Evolutionary conservation across 139 green algal species (phyloP), one percentile per base, ranked within the genome.

Genomic region (Deuterostichococcus epilithicus): DNA sequence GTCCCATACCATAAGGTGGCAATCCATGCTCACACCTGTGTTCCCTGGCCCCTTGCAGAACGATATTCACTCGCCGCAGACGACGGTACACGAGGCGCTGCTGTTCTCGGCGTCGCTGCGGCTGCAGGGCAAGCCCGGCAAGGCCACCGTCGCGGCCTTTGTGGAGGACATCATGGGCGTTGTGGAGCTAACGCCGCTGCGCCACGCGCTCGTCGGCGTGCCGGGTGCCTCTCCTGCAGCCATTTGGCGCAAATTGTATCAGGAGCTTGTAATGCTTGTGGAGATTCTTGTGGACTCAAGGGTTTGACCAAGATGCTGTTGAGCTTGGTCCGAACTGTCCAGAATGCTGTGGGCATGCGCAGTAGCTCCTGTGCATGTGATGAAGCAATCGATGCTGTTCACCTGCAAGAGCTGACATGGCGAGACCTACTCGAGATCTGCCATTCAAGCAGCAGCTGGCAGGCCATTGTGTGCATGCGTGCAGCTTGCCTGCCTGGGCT

Each of bases 81-180:
- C 69, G 34, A 85, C 82, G 28, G 80, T 87, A 22, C 60, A 81
- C 4, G 89, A 93, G 82, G 89, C 89, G 65, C 84, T 92, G 35
- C 13, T 81, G 38, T 88, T 91, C 73, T 82, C 52, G 18, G 82
- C 76, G 20, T 28, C 35, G 18, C 76, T 87, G 80, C 75, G 82
- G 39, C 76, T 86, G 37, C 60, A 33, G 63, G 60, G 58, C 20
- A 42, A 79, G 15, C 39, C 72, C 52, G 65, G 72, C 74, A 67
- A 33, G 37, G 52, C 52, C 10, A 20, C 52, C 5, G 18, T 63
- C 13, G 18, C 3, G 10, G 18, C 52, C 26, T 87, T 88, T 74
- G 84, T 89, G 69, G 77, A 84, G 26, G 75, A 90, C 74, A 77
- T 87, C 58, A 82, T 88, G 77, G 67, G 74, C 0, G 60, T 92